Evolutionary conservation across 805 yeast species (phyloP).

Genomic region (Metschnikowia cerradonensis): DNA sequence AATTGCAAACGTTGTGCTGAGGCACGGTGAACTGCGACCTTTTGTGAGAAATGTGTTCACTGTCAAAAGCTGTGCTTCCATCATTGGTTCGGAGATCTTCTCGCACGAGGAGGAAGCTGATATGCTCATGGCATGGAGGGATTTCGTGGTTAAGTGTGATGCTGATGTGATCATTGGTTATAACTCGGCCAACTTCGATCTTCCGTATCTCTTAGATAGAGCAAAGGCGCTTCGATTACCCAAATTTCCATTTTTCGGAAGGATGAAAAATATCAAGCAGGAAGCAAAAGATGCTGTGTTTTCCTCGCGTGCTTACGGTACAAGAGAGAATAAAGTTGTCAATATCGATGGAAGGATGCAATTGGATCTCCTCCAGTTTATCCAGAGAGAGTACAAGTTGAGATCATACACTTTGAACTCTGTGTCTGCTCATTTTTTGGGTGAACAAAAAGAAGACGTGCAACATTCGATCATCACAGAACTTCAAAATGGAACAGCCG

Average conservation of each 20-base stretch:
- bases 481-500: conserved; percentile 85
- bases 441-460: conserved; percentile 97
- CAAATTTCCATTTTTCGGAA: conserved; percentile 82
- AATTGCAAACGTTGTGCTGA: conserved; percentile 90
- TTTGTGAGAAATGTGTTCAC: conserved; percentile 94
- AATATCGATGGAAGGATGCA: conserved; percentile 97
- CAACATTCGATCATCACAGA: conserved; percentile 96
- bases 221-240: conserved; percentile 67
- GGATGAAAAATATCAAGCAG: conserved; percentile 64
- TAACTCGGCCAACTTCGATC: conserved; percentile 89
- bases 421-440: conserved; percentile 88
- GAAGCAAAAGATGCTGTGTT: conserved; percentile 78
- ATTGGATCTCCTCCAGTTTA: conserved; percentile 84
- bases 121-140: conserved; percentile 81
- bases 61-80: conserved; percentile 84
- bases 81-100: conserved; percentile 87
- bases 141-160: conserved; percentile 78
- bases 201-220: conserved; percentile 87
- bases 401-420: conserved; percentile 93
- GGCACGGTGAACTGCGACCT: conserved; percentile 79
- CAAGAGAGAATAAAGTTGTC: conserved; percentile 85
- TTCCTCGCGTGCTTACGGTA: conserved; percentile 94
- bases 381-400: conserved; percentile 91
- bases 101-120: conserved; percentile 73
- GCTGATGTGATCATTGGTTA: conserved; percentile 97